Evolutionary conservation across 2,329 filamentous ascomycete genomes (phyloP).

Genomic region (Periconia digitata): DNA sequence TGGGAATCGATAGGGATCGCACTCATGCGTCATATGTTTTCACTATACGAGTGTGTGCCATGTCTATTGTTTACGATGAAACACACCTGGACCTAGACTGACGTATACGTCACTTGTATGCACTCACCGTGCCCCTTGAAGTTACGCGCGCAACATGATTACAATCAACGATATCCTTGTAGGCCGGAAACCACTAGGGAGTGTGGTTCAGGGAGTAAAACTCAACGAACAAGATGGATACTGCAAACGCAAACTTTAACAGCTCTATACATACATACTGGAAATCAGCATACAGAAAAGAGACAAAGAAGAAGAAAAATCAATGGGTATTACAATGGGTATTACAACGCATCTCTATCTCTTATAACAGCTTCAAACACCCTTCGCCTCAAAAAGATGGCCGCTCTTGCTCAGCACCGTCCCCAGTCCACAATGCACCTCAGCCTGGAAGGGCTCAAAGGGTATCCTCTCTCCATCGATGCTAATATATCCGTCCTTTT

Average conservation of each 20-base stretch:
- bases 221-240: not conserved
- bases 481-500: constrained; percentile 74
- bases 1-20: no score
- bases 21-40: no score
- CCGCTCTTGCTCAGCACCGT: constrained; percentile 79
- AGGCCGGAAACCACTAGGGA: no score
- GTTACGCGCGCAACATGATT: no score
- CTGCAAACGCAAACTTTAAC: not conserved
- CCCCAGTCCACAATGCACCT: constrained; percentile 80
- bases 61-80: no score
- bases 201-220: no score
- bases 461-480: constrained; percentile 89
- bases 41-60: no score
- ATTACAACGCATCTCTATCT: not conserved
- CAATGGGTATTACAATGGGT: not conserved
- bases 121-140: no score
- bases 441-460: constrained; percentile 88
- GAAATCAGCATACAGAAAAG: not conserved
- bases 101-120: no score
- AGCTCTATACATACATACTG: not conserved
- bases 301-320: no score
- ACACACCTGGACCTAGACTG: no score
- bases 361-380: constrained; percentile 17
- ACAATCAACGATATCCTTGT: no score
- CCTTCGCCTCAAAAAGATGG: constrained; percentile 66